phyloP scores from a whole-genome alignment of 495 filamentous ascomycete species.

The Talaromyces stipitatus region DNA sequence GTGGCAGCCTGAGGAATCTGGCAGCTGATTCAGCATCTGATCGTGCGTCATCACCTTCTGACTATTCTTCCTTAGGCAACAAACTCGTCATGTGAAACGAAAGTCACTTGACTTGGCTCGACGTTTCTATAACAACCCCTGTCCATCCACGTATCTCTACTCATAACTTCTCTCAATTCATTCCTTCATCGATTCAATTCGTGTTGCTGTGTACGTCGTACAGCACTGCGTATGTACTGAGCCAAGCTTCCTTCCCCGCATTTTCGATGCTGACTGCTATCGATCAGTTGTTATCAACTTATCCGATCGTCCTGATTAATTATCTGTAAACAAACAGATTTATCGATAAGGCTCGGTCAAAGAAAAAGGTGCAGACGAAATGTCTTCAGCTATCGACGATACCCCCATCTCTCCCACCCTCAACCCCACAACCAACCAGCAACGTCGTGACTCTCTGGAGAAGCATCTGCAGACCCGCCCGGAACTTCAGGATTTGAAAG shows the following conservation, averaged over 20 bases:
- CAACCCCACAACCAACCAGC: slow-evolving; percentile 39
- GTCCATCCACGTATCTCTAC: not conserved
- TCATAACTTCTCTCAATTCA: not conserved
- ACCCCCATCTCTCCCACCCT: slow-evolving; percentile 35
- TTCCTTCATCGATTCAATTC: not conserved
- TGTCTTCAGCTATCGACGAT: slow-evolving; percentile 24
- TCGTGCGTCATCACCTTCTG: not conserved
- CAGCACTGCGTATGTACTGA: not conserved
- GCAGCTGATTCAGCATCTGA: not conserved
- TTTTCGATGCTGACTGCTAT: not conserved
- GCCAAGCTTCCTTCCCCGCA: slow-evolving; percentile 4
- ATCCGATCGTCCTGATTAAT: not conserved
- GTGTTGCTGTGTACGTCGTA: not conserved
- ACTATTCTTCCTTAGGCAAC: not conserved
- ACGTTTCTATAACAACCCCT: not conserved
- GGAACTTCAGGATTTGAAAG: slow-evolving; percentile 71
- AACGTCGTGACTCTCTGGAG: slow-evolving; percentile 82
- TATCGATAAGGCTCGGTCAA: not conserved
- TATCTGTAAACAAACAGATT: not conserved
- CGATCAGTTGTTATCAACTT: not conserved
- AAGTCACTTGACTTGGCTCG: not conserved
- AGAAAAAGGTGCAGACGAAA: not conserved
- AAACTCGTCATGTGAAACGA: slow-evolving; percentile 1
- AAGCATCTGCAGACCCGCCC: slow-evolving; percentile 75
- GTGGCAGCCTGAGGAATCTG: not conserved